phyloP scores from a whole-genome alignment of 495 filamentous ascomycete genomes.

The Parathielavia appendiculata region DNA sequence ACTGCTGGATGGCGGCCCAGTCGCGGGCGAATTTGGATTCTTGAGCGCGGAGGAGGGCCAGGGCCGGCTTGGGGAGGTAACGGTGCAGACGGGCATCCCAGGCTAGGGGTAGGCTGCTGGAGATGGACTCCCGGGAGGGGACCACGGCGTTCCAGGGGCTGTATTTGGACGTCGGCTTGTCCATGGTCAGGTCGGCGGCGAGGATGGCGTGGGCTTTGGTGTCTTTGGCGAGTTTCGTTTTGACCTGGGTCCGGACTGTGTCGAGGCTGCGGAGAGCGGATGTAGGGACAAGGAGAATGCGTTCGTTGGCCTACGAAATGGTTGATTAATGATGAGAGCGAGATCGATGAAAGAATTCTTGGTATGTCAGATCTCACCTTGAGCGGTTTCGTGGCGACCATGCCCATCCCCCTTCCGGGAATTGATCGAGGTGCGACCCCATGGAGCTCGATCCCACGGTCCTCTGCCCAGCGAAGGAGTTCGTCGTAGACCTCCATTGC shows the following conservation, averaged over 20 bases:
- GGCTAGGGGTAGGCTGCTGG: conserved; percentile 59
- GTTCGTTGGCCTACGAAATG: conserved; percentile 43
- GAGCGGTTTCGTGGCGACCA: conserved; percentile 61
- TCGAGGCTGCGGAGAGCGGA: conserved; percentile 57
- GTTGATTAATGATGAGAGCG: conserved; percentile 1
- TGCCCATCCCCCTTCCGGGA: conserved; percentile 65
- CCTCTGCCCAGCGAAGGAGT: conserved; percentile 59
- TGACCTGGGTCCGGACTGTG: conserved; percentile 50
- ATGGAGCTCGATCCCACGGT: conserved; percentile 52
- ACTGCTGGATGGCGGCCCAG: conserved; percentile 46
- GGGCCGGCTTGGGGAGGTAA: conserved; percentile 44
- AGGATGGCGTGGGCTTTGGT: conserved; percentile 64
- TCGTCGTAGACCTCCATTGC: conserved; percentile 39
- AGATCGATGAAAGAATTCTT: background rate
- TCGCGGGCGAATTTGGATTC: conserved; percentile 57
- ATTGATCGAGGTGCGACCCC: conserved; percentile 56
- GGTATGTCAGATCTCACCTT: conserved; percentile 41
- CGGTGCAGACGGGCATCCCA: conserved; percentile 52
- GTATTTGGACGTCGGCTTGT: conserved; percentile 30
- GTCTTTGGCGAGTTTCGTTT: conserved; percentile 42
- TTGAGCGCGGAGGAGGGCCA: conserved; percentile 55
- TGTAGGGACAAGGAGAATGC: conserved; percentile 59
- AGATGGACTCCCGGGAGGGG: conserved; percentile 56
- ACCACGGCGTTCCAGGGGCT: conserved; percentile 63
- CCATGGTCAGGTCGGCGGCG: conserved; percentile 62